These are phyloP conservation scores for Phylloporus sp. DNA, from an alignment of 768 basidiomycete species.

Conservation along the genomic window DNA sequence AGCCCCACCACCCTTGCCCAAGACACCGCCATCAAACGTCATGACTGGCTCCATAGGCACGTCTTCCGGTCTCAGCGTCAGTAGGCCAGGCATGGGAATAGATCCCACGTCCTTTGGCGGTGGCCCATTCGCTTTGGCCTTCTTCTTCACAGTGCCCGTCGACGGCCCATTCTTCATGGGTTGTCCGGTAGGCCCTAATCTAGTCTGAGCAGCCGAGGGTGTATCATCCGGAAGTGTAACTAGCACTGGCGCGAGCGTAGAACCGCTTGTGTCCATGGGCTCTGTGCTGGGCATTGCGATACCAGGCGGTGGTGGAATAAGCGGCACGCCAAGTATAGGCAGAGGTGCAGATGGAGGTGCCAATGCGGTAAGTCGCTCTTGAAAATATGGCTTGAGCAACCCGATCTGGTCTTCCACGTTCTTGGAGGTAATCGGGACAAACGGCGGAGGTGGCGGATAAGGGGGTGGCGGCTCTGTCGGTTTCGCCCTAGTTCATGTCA, in stretches of 20 bases:
- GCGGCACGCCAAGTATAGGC: slow-evolving; percentile 13
- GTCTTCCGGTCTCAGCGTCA: slow-evolving; percentile 19
- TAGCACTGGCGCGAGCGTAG: slow-evolving; percentile 5
- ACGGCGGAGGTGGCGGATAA: slow-evolving; percentile 81
- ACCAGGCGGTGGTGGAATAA: slow-evolving; percentile 11
- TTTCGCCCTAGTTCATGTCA: slow-evolving; percentile 43
- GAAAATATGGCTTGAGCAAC: slow-evolving; percentile 74
- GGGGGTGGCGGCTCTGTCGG: slow-evolving; percentile 75
- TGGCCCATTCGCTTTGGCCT: slow-evolving; percentile 28
- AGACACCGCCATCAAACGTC: slow-evolving; percentile 11
- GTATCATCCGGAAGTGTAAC: slow-evolving; percentile 61
- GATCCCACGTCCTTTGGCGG: slow-evolving; percentile 21
- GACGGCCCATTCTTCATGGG: slow-evolving; percentile 51
- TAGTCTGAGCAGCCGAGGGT: slow-evolving; percentile 54
- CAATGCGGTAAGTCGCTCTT: slow-evolving; percentile 48
- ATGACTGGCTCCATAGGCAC: slow-evolving; percentile 17
- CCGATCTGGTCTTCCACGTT: slow-evolving; percentile 81
- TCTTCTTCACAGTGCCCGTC: slow-evolving; percentile 60
- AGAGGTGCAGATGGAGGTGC: slow-evolving; percentile 28
- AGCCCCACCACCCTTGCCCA: slow-evolving; percentile 9
- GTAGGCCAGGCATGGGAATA: slow-evolving; percentile 17
- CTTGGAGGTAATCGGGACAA: slow-evolving; percentile 63
- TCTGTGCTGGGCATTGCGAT: background rate
- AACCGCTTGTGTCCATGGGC: background rate
- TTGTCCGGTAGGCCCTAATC: slow-evolving; percentile 79